Percentiles rank a stretch among this genome's conserved stretches.
Evolutionary conservation across 768 basidiomycete species (phyloP).

Genomic region (Hygrocybe coccinea): DNA sequence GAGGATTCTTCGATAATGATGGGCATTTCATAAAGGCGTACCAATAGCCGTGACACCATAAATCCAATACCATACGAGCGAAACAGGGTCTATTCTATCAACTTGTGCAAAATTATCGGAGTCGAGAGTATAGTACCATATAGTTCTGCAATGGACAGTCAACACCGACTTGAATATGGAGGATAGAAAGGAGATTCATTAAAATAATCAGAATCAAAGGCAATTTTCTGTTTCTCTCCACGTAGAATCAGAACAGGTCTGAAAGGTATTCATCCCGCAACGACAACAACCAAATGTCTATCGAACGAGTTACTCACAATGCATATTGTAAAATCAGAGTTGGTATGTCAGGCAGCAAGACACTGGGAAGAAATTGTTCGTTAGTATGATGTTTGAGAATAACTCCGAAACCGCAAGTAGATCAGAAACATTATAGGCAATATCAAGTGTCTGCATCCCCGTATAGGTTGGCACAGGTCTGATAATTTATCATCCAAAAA

Average conservation of each 20-base stretch:
- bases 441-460: constrained; percentile 53
- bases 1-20: too few species aligned
- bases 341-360: too few species aligned
- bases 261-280: constrained; percentile 48
- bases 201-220: constrained; percentile 34
- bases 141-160: too few species aligned
- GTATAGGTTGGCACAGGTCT: constrained; percentile 72
- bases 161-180: constrained; percentile 28
- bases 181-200: constrained; percentile 27
- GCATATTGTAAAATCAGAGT: not conserved
- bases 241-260: constrained; percentile 64
- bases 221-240: constrained; percentile 56
- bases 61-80: too few species aligned
- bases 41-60: too few species aligned
- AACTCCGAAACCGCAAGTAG: not conserved
- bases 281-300: constrained; percentile 8
- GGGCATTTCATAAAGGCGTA: too few species aligned
- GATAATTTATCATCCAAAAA: constrained; percentile 58
- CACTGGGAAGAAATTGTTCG: too few species aligned
- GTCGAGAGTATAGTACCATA: too few species aligned
- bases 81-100: too few species aligned
- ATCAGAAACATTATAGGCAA: constrained; percentile 45
- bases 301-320: not conserved
- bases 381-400: too few species aligned
- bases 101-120: too few species aligned